These are phyloP conservation scores for Calocera viscosa DNA, from an alignment of 768 basidiomycete species.

Conservation along the genomic window DNA sequence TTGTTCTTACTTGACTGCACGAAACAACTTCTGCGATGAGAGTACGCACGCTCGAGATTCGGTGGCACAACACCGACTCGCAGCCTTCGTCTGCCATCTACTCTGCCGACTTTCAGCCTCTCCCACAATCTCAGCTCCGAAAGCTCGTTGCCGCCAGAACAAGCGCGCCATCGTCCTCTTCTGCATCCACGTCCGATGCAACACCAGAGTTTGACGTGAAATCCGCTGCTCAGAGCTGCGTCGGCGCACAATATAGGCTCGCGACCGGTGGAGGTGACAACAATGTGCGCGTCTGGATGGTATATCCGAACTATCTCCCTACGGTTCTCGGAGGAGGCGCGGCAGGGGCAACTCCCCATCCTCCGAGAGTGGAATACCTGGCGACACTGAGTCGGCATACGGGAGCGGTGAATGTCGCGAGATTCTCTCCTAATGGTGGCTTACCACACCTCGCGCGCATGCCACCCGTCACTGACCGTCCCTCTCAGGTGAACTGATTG, in stretches of 20 bases:
- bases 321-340: constrained; percentile 39
- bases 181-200: constrained; percentile 15
- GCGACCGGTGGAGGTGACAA: constrained; percentile 96
- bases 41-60: constrained; percentile 80
- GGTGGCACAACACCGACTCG: constrained; percentile 73
- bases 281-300: constrained; percentile 94
- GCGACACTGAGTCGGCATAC: constrained; percentile 88
- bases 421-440: constrained; percentile 88
- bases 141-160: constrained; percentile 24
- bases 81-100: constrained; percentile 61
- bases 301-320: constrained; percentile 78
- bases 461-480: constrained; percentile 7
- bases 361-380: constrained; percentile 90
- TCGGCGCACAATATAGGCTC: constrained; percentile 68
- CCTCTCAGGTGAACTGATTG: constrained; percentile 66
- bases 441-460: background rate
- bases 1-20: background rate
- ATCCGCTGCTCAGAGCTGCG: constrained; percentile 29
- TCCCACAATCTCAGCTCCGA: constrained; percentile 39
- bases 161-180: background rate
- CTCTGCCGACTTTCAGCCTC: constrained; percentile 88
- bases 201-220: background rate
- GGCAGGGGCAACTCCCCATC: constrained; percentile 35
- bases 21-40: constrained; percentile 41
- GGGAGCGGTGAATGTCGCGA: constrained; percentile 88